Base-by-base conservation (phyloP, 2,329 filamentous ascomycete genomes). In the Davidsoniella virescens region DNA sequence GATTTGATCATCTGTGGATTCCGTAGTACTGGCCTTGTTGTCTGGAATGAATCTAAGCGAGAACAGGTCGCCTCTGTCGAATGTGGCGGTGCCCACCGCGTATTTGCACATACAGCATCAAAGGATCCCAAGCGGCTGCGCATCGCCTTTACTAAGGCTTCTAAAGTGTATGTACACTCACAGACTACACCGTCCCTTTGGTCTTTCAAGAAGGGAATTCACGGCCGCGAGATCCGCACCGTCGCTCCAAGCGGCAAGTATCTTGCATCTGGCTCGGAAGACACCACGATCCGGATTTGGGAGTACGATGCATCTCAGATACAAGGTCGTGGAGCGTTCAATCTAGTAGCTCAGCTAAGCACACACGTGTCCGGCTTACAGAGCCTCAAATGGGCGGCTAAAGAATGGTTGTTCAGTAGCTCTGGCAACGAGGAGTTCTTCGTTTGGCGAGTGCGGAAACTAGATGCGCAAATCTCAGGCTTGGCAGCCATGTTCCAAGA, bases 381-480 rank as follows among this genome's bases (percentile, higher is more conserved):
- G 62, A 74, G 80, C 54, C 67, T 94, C 1, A 73, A 73, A 53
- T 96, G 87, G 85, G 78, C 83, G 1, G 72, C 76, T 44, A 75
- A 81, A 2, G 63, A 69, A 1, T 83, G 82, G 57, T 73, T 98
- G 2, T 84, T 96, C 61, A 94, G 85, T 56, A 88, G 86, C 58
- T 87, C 78, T 5, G 92, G 88, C 0, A 81, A 79, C 54, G 90
- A 95, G 62, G 90, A 98, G 63, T 82, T 96, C 55, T 90, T 82
- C 57, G 73, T 88, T 9, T 98, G 92, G 90, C 73, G 76, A 39
- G 63, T 90, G 33, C 69, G 68, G 44, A 59, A 60, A 9, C 61
- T 84, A 5, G 69, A 78, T 23, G 67, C 70, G 1, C 64, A 60
- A 10, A 70, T 71, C 46, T 56, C 57, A 12, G 70, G 72, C 3